Conservation (phyloP, 768 basidiomycete genomes). For the Podaxis rugospora region DNA sequence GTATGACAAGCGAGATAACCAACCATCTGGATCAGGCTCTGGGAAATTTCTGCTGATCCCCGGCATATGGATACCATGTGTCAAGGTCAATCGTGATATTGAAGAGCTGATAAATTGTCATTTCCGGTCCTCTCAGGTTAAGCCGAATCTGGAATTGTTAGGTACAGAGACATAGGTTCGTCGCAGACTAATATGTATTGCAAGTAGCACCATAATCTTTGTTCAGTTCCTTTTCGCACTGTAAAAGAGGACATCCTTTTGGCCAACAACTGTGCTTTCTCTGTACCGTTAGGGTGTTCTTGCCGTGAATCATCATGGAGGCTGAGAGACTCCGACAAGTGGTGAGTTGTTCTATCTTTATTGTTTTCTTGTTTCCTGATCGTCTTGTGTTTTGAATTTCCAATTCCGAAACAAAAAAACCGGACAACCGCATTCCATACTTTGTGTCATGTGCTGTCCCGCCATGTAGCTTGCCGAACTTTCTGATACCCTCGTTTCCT, state of each 20-base stretch:
- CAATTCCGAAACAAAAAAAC: not conserved
- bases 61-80: not conserved
- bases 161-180: slow-evolving; percentile 5
- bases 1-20: not conserved
- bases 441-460: not conserved
- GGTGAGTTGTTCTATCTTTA: not conserved
- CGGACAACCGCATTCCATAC: not conserved
- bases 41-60: not conserved
- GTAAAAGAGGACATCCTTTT: not conserved
- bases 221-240: not conserved
- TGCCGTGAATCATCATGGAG: not conserved
- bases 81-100: not conserved
- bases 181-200: not conserved
- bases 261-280: not conserved
- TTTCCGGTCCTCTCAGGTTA: not conserved
- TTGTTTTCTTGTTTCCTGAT: not conserved
- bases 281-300: not conserved
- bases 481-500: not conserved
- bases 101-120: not conserved
- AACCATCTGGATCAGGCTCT: not conserved
- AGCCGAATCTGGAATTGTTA: not conserved
- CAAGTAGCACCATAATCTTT: not conserved
- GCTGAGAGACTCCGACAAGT: not conserved
- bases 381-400: not conserved
- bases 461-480: not conserved